Evolutionary conservation across 1,139 yeast genomes (phyloP), one percentile per base, ranked within the genome.

Genomic region (Hemisphaericaspora subhashii): DNA sequence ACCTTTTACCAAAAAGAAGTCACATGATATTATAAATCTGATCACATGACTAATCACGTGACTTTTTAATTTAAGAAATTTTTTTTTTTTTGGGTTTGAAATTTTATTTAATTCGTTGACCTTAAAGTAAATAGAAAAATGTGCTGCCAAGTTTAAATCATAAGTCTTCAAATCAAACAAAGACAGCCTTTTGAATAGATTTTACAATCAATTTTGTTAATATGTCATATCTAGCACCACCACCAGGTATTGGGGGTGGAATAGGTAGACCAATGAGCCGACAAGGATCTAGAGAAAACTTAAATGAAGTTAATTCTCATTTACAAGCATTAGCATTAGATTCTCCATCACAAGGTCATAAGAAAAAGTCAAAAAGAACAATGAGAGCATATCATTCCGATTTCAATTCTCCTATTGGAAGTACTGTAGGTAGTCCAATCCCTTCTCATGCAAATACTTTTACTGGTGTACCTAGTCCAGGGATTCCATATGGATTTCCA

Each of bases 371-470:
- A 47, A 74, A 72, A 51, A 57, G 77, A 46, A 57, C 73, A 4
- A 71, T 64, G 8, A 60, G 81, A 44, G 80, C 78, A 1, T 69
- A 59, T 54, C 79, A 74, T 45, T 55, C 64, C 17, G 62, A 54
- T 14, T 51, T 56, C 41, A 49, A 45, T 31, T 34, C 51, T 16
- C 52, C 45, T n/a, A 43, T 35, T 3, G 24, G 41, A 11, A n/a
- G 37, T 11, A 25, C 10, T 6, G 16, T 11, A 11, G 18, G 13
- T n/a, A 24, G 36, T 21, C 35, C 38, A 16, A 17, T 10, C 11
- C 25, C 37, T 2, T 33, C 10, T 29, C 32, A 13, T 3, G 5
- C 22, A 9, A 22, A 33, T 30, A 16, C 32, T 17, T 27, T 14
- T 21, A 28, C 35, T 15, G 25, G 29, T 20, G 12, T 18, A 13